Evolutionary conservation across 2,329 filamentous ascomycete genomes (phyloP).

Genomic region (Chaetoscypha palmicola): DNA sequence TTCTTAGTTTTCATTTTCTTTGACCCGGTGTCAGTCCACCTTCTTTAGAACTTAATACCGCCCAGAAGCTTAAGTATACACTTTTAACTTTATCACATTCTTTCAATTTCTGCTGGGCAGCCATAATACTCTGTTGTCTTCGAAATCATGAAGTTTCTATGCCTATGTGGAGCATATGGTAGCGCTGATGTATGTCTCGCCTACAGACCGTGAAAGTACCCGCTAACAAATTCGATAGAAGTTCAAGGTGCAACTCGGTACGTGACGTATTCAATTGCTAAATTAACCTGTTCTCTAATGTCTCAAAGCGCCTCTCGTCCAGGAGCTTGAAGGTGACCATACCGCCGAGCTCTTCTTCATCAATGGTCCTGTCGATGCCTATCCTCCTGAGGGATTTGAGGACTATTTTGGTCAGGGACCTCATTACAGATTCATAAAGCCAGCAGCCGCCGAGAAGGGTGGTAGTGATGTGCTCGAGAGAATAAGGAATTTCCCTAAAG

Average conservation of each 20-base stretch:
- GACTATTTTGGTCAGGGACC: slow-evolving; percentile 50
- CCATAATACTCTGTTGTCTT: no score
- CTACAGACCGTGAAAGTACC: background rate
- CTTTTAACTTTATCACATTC: no score
- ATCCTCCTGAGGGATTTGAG: slow-evolving; percentile 47
- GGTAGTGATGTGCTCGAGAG: slow-evolving; percentile 25
- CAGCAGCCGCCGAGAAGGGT: slow-evolving; percentile 31
- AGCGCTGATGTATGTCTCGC: slow-evolving; percentile 42
- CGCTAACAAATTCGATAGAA: slow-evolving; percentile 36
- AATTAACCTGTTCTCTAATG: no score
- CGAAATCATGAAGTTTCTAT: slow-evolving; percentile 51
- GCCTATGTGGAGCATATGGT: slow-evolving; percentile 51
- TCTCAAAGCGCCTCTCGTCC: slow-evolving; percentile 44
- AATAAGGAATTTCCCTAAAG: slow-evolving; percentile 26
- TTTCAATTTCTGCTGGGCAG: no score
- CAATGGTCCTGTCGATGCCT: slow-evolving; percentile 43
- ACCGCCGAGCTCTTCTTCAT: slow-evolving; percentile 45
- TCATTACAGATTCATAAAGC: slow-evolving; percentile 49
- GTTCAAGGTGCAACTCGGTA: slow-evolving; percentile 48
- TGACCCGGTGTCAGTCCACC: background rate
- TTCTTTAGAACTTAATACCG: background rate
- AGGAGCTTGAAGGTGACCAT: slow-evolving; percentile 39
- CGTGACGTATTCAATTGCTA: no score
- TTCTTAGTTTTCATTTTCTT: background rate
- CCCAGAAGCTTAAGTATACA: no score